phyloP scores from a whole-genome alignment of 2,329 filamentous ascomycete species.

The Cercospora sp. region DNA sequence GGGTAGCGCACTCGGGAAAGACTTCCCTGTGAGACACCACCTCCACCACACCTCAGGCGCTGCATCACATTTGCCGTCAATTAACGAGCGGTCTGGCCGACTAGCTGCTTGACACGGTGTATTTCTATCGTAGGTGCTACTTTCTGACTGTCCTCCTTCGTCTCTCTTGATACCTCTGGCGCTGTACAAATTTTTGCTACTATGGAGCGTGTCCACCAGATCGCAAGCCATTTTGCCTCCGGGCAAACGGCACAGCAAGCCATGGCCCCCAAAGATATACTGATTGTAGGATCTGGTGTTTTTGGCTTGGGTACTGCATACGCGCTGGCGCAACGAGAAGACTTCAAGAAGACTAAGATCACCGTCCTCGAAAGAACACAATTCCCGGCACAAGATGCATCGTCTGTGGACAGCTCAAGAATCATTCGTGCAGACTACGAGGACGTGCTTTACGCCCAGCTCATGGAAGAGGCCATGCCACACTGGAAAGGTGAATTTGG shows the following conservation, averaged over 20 bases:
- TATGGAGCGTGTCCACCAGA: conserved; percentile 17
- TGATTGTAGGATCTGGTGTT: conserved; percentile 55
- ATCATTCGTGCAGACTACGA: conserved; percentile 77
- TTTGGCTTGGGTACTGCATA: conserved; percentile 67
- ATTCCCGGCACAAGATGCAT: conserved; percentile 58
- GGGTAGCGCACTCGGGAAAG: conserved; percentile 1
- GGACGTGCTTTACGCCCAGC: conserved; percentile 70
- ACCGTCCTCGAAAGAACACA: conserved; percentile 59
- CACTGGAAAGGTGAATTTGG: conserved; percentile 66
- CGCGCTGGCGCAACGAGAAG: conserved; percentile 63
- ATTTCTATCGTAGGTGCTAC: conserved; percentile 2
- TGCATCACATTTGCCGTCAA: not conserved
- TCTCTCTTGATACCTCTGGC: not conserved
- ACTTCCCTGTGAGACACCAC: not conserved
- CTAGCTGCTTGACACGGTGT: not conserved
- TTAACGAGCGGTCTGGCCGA: not conserved
- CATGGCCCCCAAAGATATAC: conserved; percentile 44
- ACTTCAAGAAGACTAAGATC: conserved; percentile 53
- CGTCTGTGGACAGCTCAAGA: conserved; percentile 57
- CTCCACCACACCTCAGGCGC: not conserved
- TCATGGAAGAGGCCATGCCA: conserved; percentile 69
- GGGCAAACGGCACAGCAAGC: conserved; percentile 11
- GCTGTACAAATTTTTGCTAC: not conserved
- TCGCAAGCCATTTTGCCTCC: conserved; percentile 13
- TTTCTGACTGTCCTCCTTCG: not conserved